Base-by-base conservation (phyloP, 441 rosid genomes). In the Gossypium schwendimanii region DNA sequence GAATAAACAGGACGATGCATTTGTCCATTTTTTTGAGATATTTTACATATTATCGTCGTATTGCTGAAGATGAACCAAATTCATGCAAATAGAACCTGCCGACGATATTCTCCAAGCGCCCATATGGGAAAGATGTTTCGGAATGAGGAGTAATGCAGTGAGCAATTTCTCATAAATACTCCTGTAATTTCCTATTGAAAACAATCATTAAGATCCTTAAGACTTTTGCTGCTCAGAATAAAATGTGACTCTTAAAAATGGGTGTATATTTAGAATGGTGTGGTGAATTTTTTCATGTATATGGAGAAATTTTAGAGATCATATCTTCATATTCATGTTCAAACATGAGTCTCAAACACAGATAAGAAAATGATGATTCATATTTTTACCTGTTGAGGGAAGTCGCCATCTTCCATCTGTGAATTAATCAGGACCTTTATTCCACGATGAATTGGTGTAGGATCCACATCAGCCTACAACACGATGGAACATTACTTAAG, bases 321-420 rank as follows among this genome's bases (percentile, higher is more conserved):
- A 39, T 39, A 8, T 39, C 11, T 39, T 39, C 11, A 39, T 39
- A 39, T 8, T 39, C 44, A 39, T 39, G 44, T 57, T 8, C 24
- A 21, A 4, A 10, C 4, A 21, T 20, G 28, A 20, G 15, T 57
- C 61, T 23, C 17, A 7, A 49, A 49, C 17, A 49, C 53, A 49
- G n/a, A 12, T 5, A 49, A 14, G 5, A 49, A 49, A 12, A 49
- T 12, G 24, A 53, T 53, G 44, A 15, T 21, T 17, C 58, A 9
- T 9, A 31, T 18, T n/a, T 6, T 64, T 65, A 81, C 84, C 84
- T 81, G 81, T 36, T 84, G 87, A 31, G 87, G 85, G 44, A 84
- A 84, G 80, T 84, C 87, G 5, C 87, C 87, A 53, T 84, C 83
- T 55, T 80, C 80, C 85, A 76, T 77, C 50, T 84, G 87, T 65